phyloP scores from a whole-genome alignment of 1,284 basidiomycete genomes.

The Rhodotorula sp. region DNA sequence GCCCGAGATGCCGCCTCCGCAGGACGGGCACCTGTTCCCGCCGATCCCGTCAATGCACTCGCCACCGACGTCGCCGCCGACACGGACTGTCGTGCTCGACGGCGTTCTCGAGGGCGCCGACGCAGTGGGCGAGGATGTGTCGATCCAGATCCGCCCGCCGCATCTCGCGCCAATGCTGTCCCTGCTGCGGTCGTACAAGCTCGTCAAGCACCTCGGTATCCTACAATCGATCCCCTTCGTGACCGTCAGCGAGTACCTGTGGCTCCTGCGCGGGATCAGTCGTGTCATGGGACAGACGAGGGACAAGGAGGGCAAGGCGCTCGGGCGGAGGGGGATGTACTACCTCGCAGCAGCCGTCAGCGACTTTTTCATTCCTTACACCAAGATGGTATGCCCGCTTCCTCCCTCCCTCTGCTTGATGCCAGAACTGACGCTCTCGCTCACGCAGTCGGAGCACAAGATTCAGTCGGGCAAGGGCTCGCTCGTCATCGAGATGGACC shows the following conservation, averaged over 20 bases:
- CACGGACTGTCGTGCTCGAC: neutral
- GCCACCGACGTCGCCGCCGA: slow-evolving; percentile 15
- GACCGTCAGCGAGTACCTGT: slow-evolving; percentile 95
- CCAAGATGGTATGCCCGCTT: slow-evolving; percentile 70
- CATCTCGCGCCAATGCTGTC: slow-evolving; percentile 63
- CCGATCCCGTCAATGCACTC: slow-evolving; percentile 28
- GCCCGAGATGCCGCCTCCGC: neutral
- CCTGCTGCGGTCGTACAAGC: slow-evolving; percentile 79
- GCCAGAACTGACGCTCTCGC: neutral
- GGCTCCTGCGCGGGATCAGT: slow-evolving; percentile 80
- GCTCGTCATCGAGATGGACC: slow-evolving; percentile 94
- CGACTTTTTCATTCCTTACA: slow-evolving; percentile 92
- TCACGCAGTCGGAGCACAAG: slow-evolving; percentile 84
- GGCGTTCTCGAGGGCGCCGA: neutral
- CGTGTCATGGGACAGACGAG: slow-evolving; percentile 52
- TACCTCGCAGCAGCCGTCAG: slow-evolving; percentile 97
- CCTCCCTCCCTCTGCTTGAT: neutral
- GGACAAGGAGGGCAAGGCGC: slow-evolving; percentile 62
- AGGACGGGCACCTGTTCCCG: slow-evolving; percentile 26
- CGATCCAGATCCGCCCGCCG: slow-evolving; percentile 40
- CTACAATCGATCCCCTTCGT: slow-evolving; percentile 87
- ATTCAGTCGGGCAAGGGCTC: slow-evolving; percentile 95
- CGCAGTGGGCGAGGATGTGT: slow-evolving; percentile 2
- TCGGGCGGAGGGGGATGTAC: slow-evolving; percentile 79
- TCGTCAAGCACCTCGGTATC: slow-evolving; percentile 69